Percentiles rank a stretch among this genome's conserved stretches.
These are phyloP conservation scores for Artomyces pyxidatus DNA, from an alignment of 768 basidiomycete species.

Conservation along the genomic window DNA sequence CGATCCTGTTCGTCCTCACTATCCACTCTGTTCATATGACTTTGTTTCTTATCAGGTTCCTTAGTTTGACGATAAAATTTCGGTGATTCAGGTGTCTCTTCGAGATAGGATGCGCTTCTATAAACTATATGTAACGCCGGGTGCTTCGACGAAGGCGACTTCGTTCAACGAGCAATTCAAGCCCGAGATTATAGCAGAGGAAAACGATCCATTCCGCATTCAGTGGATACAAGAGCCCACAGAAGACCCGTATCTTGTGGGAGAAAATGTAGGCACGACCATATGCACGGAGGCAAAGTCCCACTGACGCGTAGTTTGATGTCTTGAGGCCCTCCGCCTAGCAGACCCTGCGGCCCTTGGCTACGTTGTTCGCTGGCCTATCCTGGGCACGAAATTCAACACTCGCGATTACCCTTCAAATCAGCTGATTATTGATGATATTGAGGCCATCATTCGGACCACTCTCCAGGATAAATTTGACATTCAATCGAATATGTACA, in stretches of 20 bases:
- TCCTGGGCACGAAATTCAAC: constrained; percentile 78
- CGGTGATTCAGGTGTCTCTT: constrained; percentile 60
- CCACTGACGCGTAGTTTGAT: too few relatives aligned
- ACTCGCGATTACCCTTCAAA: constrained; percentile 63
- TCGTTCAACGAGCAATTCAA: constrained; percentile 79
- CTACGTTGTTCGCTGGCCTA: constrained; percentile 77
- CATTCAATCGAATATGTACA: constrained; percentile 45
- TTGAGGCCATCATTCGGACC: constrained; percentile 58
- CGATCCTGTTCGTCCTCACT: constrained; percentile 42
- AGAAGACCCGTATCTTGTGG: constrained; percentile 50
- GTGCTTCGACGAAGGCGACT: constrained; percentile 60
- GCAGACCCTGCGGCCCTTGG: constrained; percentile 60
- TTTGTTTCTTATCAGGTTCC: background rate
- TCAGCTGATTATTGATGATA: constrained; percentile 67
- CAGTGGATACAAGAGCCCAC: constrained; percentile 69
- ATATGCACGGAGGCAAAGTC: too few relatives aligned
- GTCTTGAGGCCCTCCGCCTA: constrained; percentile 66
- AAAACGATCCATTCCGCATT: constrained; percentile 73
- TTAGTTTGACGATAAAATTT: constrained; percentile 72
- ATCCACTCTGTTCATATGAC: background rate
- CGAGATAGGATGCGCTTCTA: constrained; percentile 83
- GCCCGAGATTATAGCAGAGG: constrained; percentile 78
- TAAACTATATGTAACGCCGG: constrained; percentile 67
- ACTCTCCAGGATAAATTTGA: constrained; percentile 47
- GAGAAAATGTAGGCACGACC: constrained; percentile 50